Percentiles rank a stretch among this genome's conserved stretches.
phyloP scores from a whole-genome alignment of 768 basidiomycete genomes.

The Mrakia frigida region DNA sequence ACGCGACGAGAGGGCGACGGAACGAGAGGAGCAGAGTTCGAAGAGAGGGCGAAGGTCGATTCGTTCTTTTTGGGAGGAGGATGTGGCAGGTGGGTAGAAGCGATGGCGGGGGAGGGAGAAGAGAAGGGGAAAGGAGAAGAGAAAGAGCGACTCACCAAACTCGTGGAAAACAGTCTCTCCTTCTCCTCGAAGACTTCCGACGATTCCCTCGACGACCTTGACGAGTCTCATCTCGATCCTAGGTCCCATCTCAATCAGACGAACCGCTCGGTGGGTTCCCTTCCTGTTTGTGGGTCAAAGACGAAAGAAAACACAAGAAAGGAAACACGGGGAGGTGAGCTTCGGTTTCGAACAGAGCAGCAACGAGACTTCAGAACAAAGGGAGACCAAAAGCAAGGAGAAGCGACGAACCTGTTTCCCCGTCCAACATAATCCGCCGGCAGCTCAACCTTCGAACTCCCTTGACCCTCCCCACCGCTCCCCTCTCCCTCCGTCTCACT shows the following conservation, averaged over 20 bases:
- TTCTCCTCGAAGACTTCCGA: constrained; percentile 65
- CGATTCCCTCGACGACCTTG: constrained; percentile 90
- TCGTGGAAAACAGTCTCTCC: constrained; percentile 91
- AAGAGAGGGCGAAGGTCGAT: too few species aligned
- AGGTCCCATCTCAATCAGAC: constrained; percentile 89
- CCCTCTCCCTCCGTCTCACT: constrained; percentile 30
- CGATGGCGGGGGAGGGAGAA: not conserved
- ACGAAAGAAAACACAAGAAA: not conserved
- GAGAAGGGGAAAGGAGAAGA: constrained; percentile 2
- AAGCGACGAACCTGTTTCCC: constrained; percentile 55
- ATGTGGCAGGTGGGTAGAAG: not conserved
- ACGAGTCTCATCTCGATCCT: constrained; percentile 86
- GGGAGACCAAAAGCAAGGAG: not conserved
- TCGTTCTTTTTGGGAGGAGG: constrained; percentile 1
- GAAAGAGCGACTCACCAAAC: constrained; percentile 60
- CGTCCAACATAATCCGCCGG: constrained; percentile 92
- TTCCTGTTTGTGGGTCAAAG: constrained; percentile 49
- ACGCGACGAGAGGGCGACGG: not conserved
- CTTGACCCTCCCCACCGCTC: constrained; percentile 57
- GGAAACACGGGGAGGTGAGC: not conserved
- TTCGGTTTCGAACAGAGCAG: not conserved
- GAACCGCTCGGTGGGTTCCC: constrained; percentile 83
- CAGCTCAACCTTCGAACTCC: constrained; percentile 57
- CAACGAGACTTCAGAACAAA: too few species aligned
- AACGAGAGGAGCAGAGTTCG: not conserved